Evolutionary conservation across 2,329 filamentous ascomycete genomes (phyloP).

Genomic region (Juglanconis sp.): DNA sequence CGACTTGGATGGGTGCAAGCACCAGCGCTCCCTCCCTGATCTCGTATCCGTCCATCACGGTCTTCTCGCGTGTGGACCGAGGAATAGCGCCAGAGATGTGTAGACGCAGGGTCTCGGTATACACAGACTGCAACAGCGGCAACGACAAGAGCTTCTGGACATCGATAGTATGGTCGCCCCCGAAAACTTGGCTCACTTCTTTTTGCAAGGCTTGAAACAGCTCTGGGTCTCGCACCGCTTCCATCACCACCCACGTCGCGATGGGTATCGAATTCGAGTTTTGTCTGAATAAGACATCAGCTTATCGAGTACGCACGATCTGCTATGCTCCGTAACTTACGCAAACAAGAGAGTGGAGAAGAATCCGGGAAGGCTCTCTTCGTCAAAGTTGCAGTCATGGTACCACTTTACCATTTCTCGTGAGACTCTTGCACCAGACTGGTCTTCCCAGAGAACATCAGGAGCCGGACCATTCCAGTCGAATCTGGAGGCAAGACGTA

Average conservation of each 20-base stretch:
- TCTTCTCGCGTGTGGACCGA: constrained; percentile 21
- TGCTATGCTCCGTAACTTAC: not conserved
- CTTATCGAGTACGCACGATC: not conserved
- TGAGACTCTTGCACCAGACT: constrained; percentile 17
- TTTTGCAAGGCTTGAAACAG: constrained; percentile 11
- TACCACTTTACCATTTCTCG: constrained; percentile 15
- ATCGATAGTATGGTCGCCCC: constrained; percentile 16
- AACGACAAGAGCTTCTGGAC: constrained; percentile 19
- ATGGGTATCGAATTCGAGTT: constrained; percentile 21
- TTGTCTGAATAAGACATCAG: constrained; percentile 1
- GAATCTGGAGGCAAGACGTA: constrained; percentile 1
- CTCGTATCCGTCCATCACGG: constrained; percentile 18
- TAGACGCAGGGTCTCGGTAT: constrained; percentile 25
- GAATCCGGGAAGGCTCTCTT: not conserved
- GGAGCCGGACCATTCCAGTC: constrained; percentile 14
- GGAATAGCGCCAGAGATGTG: constrained; percentile 25
- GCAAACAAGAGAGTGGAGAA: constrained; percentile 8
- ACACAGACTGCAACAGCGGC: constrained; percentile 27
- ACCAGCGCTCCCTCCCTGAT: constrained; percentile 22
- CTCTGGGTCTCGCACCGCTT: constrained; percentile 12
- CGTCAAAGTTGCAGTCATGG: constrained; percentile 6
- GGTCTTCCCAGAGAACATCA: constrained; percentile 20
- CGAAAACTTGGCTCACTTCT: constrained; percentile 3
- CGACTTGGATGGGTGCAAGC: constrained; percentile 23
- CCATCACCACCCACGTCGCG: constrained; percentile 19